Evolutionary conservation across 352 stramenopile genomes (phyloP), one percentile per base, ranked within the genome.

Genomic region (Phytopythium mirpurense): DNA sequence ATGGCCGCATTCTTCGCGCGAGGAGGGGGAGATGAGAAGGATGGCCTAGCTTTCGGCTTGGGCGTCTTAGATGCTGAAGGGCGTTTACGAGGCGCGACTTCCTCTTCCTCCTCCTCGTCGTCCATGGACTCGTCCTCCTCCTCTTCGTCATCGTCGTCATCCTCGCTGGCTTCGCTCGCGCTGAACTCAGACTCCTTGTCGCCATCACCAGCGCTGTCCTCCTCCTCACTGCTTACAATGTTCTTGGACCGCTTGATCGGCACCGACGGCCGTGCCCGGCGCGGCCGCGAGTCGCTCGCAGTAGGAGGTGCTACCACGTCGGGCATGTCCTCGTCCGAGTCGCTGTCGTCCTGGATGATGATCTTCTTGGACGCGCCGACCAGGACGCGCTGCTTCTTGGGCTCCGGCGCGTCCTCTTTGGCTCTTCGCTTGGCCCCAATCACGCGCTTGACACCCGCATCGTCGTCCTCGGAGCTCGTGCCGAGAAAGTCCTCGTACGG

Each of bases 261-360:
- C 31, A 11, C 31, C 5, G 46, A 14, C 19, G 27, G 31, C 29
- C 46, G 46, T 0, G n/a, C 46, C 11, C 29, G 34, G 0, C 46
- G 46, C 31, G 34, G 38, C 15, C 29, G 31, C 24, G 31, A 21
- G n/a, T 57, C 70, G 35, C 53, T 16, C 12, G 21, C 19, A 8
- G 41, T 24, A 19, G n/a, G 62, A 55, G 21, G 2, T 14, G 40
- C 40, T 1, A 16, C 44, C 16, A 34, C 46, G 2, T 34, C 48
- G 16, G 66, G 60, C 24, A 63, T 53, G 38, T 78, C 67, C 32
- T 79, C 72, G 19, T 87, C 68, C 34, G 65, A 86, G 35, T 96
- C 82, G 21, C 94, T 83, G 19, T 96, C 83, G 27, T 94, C 86
- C 48, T 93, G 77, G 38, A 93, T 68, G 23, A 93, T 72, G 18